These are phyloP conservation scores for Heterococcus sp. DNA, from an alignment of 108 stramenopile species.

Conservation along the genomic window DNA sequence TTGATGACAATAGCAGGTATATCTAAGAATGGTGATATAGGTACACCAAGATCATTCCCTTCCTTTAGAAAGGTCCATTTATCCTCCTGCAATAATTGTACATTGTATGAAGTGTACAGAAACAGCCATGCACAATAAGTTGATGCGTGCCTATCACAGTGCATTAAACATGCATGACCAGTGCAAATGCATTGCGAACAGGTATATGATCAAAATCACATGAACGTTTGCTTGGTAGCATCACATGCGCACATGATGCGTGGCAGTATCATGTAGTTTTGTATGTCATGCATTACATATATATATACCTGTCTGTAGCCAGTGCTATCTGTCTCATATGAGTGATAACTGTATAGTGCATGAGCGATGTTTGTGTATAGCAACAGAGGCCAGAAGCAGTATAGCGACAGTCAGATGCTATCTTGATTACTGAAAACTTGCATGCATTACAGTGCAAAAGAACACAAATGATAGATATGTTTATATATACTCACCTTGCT, in stretches of 20 bases:
- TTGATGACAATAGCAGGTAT: slow-evolving; percentile 83
- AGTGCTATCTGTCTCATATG: slow-evolving; percentile 62
- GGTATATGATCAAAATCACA: neutral
- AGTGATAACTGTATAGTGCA: slow-evolving; percentile 66
- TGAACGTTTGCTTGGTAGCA: too few relatives aligned
- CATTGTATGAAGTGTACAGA: neutral
- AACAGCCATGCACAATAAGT: neutral
- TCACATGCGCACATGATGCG: neutral
- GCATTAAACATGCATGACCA: neutral
- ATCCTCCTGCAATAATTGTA: slow-evolving; percentile 65
- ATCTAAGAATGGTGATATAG: slow-evolving; percentile 81
- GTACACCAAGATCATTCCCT: slow-evolving; percentile 71
- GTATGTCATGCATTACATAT: neutral
- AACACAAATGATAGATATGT: neutral
- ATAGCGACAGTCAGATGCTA: neutral
- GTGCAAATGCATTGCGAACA: neutral
- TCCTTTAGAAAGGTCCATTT: slow-evolving; percentile 92
- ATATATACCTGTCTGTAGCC: slow-evolving; percentile 17
- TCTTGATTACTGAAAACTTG: neutral
- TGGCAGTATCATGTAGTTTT: neutral
- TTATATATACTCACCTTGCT: slow-evolving; percentile 42
- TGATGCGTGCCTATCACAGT: neutral
- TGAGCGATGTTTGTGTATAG: neutral
- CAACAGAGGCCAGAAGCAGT: neutral
- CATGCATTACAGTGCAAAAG: neutral